Conservation (phyloP, 441 rosid species). For the Metrosideros polymorpha region DNA sequence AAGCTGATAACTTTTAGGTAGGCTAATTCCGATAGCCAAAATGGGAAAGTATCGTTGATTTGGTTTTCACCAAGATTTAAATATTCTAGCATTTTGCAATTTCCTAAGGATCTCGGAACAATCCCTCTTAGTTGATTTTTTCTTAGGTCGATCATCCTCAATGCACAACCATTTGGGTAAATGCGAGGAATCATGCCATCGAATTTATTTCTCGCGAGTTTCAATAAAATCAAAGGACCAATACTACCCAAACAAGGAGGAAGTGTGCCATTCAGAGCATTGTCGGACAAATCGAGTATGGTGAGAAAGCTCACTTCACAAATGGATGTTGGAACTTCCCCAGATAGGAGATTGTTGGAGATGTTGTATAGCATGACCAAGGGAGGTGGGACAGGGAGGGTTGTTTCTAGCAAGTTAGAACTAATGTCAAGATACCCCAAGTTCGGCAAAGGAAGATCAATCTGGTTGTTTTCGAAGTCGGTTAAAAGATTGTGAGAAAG, state of each 20-base stretch:
- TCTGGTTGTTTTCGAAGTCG: background rate
- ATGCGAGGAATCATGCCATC: accelerated
- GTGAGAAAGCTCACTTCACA: background rate
- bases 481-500: background rate
- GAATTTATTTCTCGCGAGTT: accelerated
- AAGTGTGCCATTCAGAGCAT: background rate
- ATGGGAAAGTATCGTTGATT: background rate
- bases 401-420: background rate
- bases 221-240: background rate
- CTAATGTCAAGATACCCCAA: background rate
- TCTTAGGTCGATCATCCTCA: background rate
- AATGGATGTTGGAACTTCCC: background rate
- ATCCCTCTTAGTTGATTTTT: background rate
- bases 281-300: background rate
- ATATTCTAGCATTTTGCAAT: background rate
- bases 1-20: background rate
- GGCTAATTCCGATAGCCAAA: background rate
- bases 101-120: background rate
- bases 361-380: background rate
- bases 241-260: background rate
- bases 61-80: background rate
- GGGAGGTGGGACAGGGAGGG: background rate
- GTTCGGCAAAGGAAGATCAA: background rate
- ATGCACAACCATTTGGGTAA: background rate
- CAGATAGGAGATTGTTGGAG: background rate